Conservation (phyloP, 805 yeast genomes). For the Saccharomycopsis capsularis region DNA sequence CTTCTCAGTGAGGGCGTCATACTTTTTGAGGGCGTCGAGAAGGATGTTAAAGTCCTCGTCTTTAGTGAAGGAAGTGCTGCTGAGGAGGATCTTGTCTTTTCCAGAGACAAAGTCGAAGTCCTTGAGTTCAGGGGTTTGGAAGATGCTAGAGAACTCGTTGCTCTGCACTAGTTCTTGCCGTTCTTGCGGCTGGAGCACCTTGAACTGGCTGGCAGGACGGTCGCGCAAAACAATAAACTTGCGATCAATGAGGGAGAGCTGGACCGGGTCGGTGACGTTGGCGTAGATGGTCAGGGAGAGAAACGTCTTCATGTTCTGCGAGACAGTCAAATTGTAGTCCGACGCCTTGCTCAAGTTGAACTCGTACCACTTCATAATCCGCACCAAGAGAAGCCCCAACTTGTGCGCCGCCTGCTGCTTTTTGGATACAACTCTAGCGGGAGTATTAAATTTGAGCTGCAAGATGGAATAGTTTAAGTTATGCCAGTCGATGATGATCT, state of each 20-base stretch:
- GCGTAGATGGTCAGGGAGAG: constrained; percentile 30
- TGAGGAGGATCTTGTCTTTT: constrained; percentile 56
- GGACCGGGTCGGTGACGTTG: background rate
- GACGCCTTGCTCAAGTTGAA: constrained; percentile 53
- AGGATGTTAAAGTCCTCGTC: constrained; percentile 82
- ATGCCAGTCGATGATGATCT: constrained; percentile 90
- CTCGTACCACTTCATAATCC: constrained; percentile 58
- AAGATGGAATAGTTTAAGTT: constrained; percentile 83
- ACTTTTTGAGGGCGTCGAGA: constrained; percentile 56
- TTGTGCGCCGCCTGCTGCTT: background rate
- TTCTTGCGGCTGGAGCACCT: constrained; percentile 26
- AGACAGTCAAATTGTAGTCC: constrained; percentile 71
- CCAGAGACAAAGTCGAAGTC: constrained; percentile 9
- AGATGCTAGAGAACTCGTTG: constrained; percentile 30
- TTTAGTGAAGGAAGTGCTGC: constrained; percentile 91
- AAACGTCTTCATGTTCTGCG: constrained; percentile 60
- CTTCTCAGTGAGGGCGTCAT: constrained; percentile 34
- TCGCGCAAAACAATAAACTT: constrained; percentile 69
- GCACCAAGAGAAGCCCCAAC: constrained; percentile 36
- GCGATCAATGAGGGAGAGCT: constrained; percentile 38
- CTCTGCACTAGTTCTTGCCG: constrained; percentile 33
- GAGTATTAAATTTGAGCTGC: constrained; percentile 46
- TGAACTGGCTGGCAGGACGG: constrained; percentile 69
- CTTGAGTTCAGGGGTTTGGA: constrained; percentile 22
- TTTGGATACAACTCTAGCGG: background rate